phyloP scores from a whole-genome alignment of 129 eudicot species.

The Chrysanthemum lavandulifolium region DNA sequence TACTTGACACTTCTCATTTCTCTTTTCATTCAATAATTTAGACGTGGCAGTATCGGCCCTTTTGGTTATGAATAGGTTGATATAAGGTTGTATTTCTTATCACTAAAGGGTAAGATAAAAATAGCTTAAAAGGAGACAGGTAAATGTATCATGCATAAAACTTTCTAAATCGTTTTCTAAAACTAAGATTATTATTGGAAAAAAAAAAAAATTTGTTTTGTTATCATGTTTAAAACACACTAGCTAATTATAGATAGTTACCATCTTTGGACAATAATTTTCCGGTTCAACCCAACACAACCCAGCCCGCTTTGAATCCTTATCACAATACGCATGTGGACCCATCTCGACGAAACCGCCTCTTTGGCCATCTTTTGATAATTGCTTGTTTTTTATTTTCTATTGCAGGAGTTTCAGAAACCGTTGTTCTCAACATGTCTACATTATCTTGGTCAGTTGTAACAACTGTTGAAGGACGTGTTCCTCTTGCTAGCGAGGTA shows the following conservation, averaged over 20 bases:
- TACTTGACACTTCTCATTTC: neutral
- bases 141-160: no score
- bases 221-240: no score
- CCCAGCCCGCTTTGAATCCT: neutral
- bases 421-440: slow-evolving; percentile 97
- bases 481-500: slow-evolving; percentile 98
- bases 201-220: no score
- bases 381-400: neutral
- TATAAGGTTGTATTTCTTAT: neutral
- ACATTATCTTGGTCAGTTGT: slow-evolving; percentile 97
- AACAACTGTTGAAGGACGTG: slow-evolving; percentile 85
- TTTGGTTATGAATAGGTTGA: neutral
- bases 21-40: neutral
- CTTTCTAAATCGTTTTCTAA: no score
- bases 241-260: no score
- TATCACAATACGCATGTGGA: neutral
- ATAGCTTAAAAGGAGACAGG: no score
- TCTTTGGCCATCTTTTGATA: neutral
- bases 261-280: no score
- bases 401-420: slow-evolving; percentile 83
- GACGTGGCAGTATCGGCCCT: neutral
- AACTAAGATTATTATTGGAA: no score
- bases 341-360: neutral
- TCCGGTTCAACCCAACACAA: neutral
- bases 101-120: no score